Evolutionary conservation across 148 eudicot species (phyloP), one percentile per base, ranked within the genome.

Genomic region (Silene uniflora): DNA sequence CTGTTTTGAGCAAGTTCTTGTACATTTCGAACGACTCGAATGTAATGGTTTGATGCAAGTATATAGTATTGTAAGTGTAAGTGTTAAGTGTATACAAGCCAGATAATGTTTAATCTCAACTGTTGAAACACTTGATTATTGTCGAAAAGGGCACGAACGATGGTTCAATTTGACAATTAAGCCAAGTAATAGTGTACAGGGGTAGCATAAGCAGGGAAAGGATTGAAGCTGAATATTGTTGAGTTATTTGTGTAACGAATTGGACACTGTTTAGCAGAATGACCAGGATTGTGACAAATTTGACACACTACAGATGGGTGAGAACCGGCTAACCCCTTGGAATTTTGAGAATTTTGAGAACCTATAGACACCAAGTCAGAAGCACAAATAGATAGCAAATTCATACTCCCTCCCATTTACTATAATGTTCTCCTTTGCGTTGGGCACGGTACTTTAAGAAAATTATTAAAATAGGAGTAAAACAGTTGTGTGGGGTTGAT

Each of bases 211-310:
- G 75, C 19, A 13, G 66, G 54, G 21, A 59, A 59, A 18, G 24
- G 21, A 59, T 18, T 17, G 6, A 59, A 59, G 8, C 3, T 18
- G 21, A 24, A 59, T n/a, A 6, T n/a, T 2, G 52, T 21, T 10
- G 52, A 59, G 2, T 27, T 39, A 19, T 62, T 18, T 1, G 44
- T 27, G 54, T 72, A 59, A 11, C 27, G 55, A 35, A 47, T 32
- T 0, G 62, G 54, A 39, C 75, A 73, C 5, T 4, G 13, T 59
- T 70, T 54, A 11, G 73, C 60, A 18, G 73, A 70, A 49, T 70
- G 73, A 70, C 73, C 18, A 12, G 60, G 73, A 0, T 5, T 1
- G 11, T 47, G 17, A 23, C 61, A 69, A 19, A 69, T 21, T 69
- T 69, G 58, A 69, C 72, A 69, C 7, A 69, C 56, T 3, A 14